These are phyloP conservation scores for Penicillium janthinellum DNA, from an alignment of 2,329 filamentous ascomycete species.

Conservation along the genomic window DNA sequence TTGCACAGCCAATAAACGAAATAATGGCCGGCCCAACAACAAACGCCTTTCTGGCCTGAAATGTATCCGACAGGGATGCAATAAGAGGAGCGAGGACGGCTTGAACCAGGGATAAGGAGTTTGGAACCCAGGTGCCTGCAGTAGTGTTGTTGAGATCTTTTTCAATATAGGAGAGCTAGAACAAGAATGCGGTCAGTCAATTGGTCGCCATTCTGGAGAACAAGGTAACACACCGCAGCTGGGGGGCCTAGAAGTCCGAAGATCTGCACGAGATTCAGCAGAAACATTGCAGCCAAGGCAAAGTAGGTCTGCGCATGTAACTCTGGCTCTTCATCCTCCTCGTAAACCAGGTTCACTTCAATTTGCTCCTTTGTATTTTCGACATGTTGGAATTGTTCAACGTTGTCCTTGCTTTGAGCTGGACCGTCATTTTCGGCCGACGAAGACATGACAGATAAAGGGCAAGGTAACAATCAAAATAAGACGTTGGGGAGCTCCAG, in stretches of 20 bases:
- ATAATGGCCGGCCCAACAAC: constrained; percentile 8
- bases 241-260: neutral
- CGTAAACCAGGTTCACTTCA: neutral
- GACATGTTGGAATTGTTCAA: neutral
- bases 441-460: neutral
- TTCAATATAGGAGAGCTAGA: neutral
- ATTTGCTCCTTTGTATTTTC: neutral
- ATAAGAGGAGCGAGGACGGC: constrained; percentile 10
- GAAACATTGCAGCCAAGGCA: constrained; percentile 8
- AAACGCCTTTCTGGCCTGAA: constrained; percentile 10
- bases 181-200: neutral
- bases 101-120: constrained; percentile 11
- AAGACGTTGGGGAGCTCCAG: neutral
- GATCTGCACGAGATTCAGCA: constrained; percentile 4
- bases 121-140: constrained; percentile 1
- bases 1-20: constrained; percentile 9
- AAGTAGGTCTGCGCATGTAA: constrained; percentile 9
- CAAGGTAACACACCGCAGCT: neutral
- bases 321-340: constrained; percentile 9
- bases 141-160: neutral
- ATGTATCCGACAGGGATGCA: constrained; percentile 13
- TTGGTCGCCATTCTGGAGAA: neutral
- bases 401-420: neutral
- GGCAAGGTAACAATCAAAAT: neutral
- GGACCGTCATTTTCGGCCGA: neutral